Evolutionary conservation across 768 basidiomycete genomes (phyloP).

Genomic region (Lentinula detonsa): DNA sequence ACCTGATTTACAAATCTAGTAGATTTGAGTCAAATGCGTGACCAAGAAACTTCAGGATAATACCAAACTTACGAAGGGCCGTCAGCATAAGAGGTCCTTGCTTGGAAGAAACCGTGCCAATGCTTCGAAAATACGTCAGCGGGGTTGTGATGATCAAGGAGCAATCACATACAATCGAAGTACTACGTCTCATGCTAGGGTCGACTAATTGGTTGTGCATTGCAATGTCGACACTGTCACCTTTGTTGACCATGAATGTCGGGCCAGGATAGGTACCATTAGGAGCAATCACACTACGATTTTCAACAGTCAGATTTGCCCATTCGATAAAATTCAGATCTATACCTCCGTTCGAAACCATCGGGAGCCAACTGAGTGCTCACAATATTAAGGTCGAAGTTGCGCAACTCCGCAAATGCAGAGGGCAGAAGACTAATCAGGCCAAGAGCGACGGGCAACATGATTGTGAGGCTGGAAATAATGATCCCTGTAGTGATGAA

Average conservation of each 20-base stretch:
- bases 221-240: conserved; percentile 18
- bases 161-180: conserved; percentile 15
- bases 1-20: neutral
- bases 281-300: conserved; percentile 12
- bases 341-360: conserved; percentile 29
- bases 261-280: conserved; percentile 19
- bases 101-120: conserved; percentile 19
- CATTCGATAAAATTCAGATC: conserved; percentile 23
- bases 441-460: conserved; percentile 1
- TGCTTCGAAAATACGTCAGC: conserved; percentile 3
- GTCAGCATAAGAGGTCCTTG: conserved; percentile 18
- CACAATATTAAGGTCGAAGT: conserved; percentile 17
- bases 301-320: neutral
- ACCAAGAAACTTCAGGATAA: neutral
- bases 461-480: neutral
- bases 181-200: conserved; percentile 19
- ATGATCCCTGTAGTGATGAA: neutral
- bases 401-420: neutral
- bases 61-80: conserved; percentile 12
- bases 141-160: neutral
- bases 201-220: conserved; percentile 14
- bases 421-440: neutral
- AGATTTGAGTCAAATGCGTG: too few relatives aligned
- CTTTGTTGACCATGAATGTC: conserved; percentile 14
- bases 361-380: conserved; percentile 31